phyloP scores from a whole-genome alignment of 202 grass and related monocot species.

The Eragrostis tef region DNA sequence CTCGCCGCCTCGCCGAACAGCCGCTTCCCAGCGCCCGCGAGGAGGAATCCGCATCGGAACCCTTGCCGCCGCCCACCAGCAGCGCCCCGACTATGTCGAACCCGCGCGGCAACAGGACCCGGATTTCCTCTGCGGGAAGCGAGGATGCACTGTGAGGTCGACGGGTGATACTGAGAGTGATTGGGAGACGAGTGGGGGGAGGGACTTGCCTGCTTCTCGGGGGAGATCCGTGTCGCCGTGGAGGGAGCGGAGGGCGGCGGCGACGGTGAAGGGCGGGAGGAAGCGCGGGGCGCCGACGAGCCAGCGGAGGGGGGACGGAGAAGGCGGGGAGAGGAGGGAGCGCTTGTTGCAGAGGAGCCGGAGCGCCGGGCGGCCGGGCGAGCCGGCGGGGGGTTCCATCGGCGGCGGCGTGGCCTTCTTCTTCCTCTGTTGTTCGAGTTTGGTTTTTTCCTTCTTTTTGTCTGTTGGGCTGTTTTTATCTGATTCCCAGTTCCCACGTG shows the following conservation, averaged over 20 bases:
- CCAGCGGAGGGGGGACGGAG: slow-evolving; percentile 55
- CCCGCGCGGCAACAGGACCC: slow-evolving; percentile 67
- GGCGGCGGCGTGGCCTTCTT: slow-evolving; percentile 9
- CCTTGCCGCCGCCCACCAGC: slow-evolving; percentile 46
- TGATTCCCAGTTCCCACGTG: too few relatives aligned
- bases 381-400: slow-evolving; percentile 46
- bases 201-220: slow-evolving; percentile 65
- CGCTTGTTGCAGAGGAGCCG: slow-evolving; percentile 63
- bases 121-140: slow-evolving; percentile 70
- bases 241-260: slow-evolving; percentile 61
- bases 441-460: background rate
- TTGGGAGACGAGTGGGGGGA: background rate
- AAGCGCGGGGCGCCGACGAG: slow-evolving; percentile 74
- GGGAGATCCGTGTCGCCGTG: slow-evolving; percentile 63
- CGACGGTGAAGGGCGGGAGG: slow-evolving; percentile 64
- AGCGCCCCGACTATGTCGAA: slow-evolving; percentile 82
- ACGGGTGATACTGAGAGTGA: background rate
- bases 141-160: slow-evolving; percentile 13
- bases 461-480: background rate
- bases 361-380: slow-evolving; percentile 41
- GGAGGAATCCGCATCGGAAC: slow-evolving; percentile 41
- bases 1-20: slow-evolving; percentile 55
- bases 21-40: slow-evolving; percentile 54
- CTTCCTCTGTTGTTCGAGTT: background rate
- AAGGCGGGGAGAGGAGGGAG: slow-evolving; percentile 41